Conservation (phyloP, 495 filamentous ascomycete genomes). For the Tuber magnatum region DNA sequence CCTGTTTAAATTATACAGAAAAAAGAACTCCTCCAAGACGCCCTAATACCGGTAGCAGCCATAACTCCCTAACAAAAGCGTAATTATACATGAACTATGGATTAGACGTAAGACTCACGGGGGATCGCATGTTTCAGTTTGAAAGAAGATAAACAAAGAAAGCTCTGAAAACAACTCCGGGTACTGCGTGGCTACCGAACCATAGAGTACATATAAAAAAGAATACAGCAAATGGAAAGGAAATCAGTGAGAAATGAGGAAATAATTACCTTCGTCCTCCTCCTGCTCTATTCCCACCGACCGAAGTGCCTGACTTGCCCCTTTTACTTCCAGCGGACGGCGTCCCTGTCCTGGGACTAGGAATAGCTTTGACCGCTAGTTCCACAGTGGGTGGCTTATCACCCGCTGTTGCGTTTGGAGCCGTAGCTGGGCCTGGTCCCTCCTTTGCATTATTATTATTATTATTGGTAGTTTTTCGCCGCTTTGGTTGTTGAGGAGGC, state of each 20-base stretch:
- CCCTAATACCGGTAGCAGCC: conserved; percentile 15
- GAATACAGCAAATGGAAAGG: conserved; percentile 7
- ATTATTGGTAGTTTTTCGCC: conserved; percentile 33
- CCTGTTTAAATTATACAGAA: conserved; percentile 34
- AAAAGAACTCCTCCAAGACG: conserved; percentile 24
- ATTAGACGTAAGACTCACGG: conserved; percentile 6
- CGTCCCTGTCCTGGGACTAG: conserved; percentile 33
- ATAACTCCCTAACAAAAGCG: conserved; percentile 15
- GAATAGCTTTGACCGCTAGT: conserved; percentile 21
- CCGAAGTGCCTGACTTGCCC: conserved; percentile 29
- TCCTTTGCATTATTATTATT: conserved; percentile 25
- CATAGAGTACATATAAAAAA: conserved; percentile 6
- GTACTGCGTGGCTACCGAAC: background rate
- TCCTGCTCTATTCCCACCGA: conserved; percentile 32
- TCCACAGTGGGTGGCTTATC: conserved; percentile 29
- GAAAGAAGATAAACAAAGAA: conserved; percentile 14
- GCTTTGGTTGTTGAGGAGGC: conserved; percentile 27
- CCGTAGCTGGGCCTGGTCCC: conserved; percentile 19
- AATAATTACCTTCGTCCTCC: conserved; percentile 33
- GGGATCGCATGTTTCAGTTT: conserved; percentile 21
- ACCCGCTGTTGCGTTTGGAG: conserved; percentile 12
- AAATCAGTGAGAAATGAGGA: conserved; percentile 17
- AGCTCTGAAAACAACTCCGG: background rate
- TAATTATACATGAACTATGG: conserved; percentile 5
- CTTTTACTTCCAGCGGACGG: conserved; percentile 34